Evolutionary conservation across 495 filamentous ascomycete species (phyloP), one percentile per base, ranked within the genome.

Genomic region (Aspergillus cavernicola): DNA sequence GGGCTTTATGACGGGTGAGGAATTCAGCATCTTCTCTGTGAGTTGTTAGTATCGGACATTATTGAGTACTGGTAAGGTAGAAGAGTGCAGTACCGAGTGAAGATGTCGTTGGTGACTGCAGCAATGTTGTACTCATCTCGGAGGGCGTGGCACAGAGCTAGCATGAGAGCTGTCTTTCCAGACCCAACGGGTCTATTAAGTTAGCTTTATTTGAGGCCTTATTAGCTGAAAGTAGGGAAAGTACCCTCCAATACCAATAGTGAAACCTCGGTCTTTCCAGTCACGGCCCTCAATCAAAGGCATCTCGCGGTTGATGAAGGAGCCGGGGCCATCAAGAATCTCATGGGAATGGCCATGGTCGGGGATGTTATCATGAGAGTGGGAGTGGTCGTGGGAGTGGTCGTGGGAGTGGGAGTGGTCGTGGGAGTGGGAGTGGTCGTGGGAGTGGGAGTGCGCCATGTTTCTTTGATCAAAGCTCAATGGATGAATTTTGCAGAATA

Each of bases 51-150:
- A 33, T 33, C 11, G 8, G 7, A 20, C 28, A 20, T 6, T 28
- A 47, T 19, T 7, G 0, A 10, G 33, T 12, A 20, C 18, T n/a
- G 6, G 9, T 29, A 23, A 3, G 20, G 13, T 19, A 23, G 29
- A 16, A 13, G 5, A 13, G 22, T 6, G 37, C n/a, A 16, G 37
- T 64, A 80, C 76, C 80, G 76, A 22, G 93, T 97, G 80, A 98
- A 98, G 79, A 97, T 97, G 76, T 98, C 93, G 76, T 98, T 98
- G 24, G 93, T 98, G 3, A 98, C 92, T 33, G 92, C 93, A 4
- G 93, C 93, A 59, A 98, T 85, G 62, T 85, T 90, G 76, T 89
- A 89, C 22, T 79, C 65, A 41, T 82, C 72, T 28, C 93, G 85
- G 2, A 98, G 82, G 24, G 85, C 84, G 26, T 78, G 85, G 71